phyloP scores from a whole-genome alignment of 257 asterid species.

The Ilex asprella region DNA sequence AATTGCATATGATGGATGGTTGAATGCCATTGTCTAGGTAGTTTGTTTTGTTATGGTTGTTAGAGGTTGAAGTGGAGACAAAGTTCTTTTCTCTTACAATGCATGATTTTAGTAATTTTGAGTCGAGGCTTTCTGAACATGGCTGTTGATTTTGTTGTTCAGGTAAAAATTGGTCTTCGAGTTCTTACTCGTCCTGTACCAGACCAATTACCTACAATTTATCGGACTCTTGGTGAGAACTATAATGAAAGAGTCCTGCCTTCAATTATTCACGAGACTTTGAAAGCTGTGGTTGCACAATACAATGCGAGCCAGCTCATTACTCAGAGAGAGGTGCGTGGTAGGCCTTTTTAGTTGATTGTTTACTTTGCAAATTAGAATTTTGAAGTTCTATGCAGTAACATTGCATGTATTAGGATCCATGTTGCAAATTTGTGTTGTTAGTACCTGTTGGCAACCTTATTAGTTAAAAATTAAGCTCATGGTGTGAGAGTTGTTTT shows the following conservation, averaged over 20 bases:
- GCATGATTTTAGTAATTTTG: too few relatives aligned
- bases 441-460: background rate
- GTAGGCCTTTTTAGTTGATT: background rate
- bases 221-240: conserved; percentile 79
- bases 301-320: conserved; percentile 92
- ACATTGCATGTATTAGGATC: background rate
- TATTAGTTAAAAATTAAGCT: background rate
- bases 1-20: background rate
- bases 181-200: conserved; percentile 87
- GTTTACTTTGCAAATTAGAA: background rate
- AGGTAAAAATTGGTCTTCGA: conserved; percentile 91
- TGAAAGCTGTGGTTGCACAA: conserved; percentile 90
- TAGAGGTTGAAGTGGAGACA: background rate
- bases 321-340: conserved; percentile 87
- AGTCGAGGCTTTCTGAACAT: too few relatives aligned
- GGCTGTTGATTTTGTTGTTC: conserved; percentile 13
- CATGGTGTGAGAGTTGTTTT: background rate
- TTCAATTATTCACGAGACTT: conserved; percentile 82
- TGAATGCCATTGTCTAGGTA: background rate
- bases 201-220: conserved; percentile 77
- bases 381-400: background rate
- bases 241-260: conserved; percentile 86
- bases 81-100: background rate
- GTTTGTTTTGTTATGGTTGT: background rate
- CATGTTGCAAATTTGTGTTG: background rate